phyloP scores from a whole-genome alignment of 2,329 filamentous ascomycete species.

The Arachnopeziza araneosa region DNA sequence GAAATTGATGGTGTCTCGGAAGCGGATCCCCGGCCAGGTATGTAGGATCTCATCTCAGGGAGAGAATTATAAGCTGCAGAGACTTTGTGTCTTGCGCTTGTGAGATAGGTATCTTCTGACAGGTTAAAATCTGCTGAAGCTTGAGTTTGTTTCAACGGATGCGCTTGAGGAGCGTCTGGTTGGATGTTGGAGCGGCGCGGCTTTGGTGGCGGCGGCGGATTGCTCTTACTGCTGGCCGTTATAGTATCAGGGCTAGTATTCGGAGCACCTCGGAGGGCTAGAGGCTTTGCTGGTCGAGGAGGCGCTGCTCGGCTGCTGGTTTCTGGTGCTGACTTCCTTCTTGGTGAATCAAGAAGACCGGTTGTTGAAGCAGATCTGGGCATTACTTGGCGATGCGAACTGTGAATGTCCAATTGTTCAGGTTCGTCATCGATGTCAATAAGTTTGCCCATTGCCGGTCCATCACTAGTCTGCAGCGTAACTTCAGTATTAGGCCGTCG shows the following conservation, averaged over 20 bases:
- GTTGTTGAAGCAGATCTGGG: constrained; percentile 26
- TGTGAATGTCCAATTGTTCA: constrained; percentile 33
- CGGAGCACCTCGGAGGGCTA: constrained; percentile 43
- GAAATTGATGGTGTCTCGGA: constrained; percentile 5
- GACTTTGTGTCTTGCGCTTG: constrained; percentile 26
- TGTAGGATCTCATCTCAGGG: constrained; percentile 28
- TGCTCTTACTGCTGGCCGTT: constrained; percentile 36
- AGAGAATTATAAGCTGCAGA: constrained; percentile 29
- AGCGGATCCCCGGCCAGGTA: constrained; percentile 17
- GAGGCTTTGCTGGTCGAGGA: constrained; percentile 53
- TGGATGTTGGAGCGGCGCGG: constrained; percentile 16
- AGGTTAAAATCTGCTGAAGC: constrained; percentile 21
- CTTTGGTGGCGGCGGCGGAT: constrained; percentile 30
- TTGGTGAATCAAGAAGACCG: constrained; percentile 25
- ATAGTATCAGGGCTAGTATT: constrained; percentile 30
- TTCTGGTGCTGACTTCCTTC: constrained; percentile 16
- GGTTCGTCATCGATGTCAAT: constrained; percentile 57
- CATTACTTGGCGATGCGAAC: constrained; percentile 27
- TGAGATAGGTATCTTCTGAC: constrained; percentile 24
- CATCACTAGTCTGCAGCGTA: constrained; percentile 29
- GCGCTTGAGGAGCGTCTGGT: constrained; percentile 9
- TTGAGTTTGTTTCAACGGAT: constrained; percentile 25
- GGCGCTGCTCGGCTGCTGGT: constrained; percentile 36
- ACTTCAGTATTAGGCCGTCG: constrained; percentile 21
- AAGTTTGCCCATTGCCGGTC: constrained; percentile 45